Evolutionary conservation across 176 grass and related monocot species (phyloP), one percentile per base, ranked within the genome.

Genomic region (Aegilops umbellulata): DNA sequence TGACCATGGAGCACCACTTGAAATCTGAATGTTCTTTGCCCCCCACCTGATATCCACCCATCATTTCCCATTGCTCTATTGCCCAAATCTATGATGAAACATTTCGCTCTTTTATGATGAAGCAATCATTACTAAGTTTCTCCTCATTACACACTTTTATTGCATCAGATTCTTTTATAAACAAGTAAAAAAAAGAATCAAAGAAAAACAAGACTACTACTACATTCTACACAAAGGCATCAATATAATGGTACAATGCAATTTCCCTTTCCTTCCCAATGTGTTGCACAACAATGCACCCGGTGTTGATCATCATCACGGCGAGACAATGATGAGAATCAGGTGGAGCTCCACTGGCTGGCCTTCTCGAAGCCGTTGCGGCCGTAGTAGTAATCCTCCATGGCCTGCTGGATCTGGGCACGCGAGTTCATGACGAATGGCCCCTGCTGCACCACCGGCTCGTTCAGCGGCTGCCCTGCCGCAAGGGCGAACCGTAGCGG

Each of bases 341-440:
- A 89, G 4, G 71, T 7, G 3, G 88, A 86, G 39, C 71, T 86
- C 93, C 93, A 95, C 4, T 89, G 78, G 6, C 60, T 57, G 12
- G 95, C 92, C 76, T 55, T 95, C 86, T 97, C 95, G 24, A 97
- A 97, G 0, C 95, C 95, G 27, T 95, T 95, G 63, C 61, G 79
- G 19, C 89, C 86, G 6, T 84, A 79, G 61, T 93, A 87, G 86
- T 91, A 93, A 20, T 97, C 95, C 65, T 93, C 87, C 90, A 95
- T 95, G 51, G 95, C 91, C 44, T 91, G 84, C 82, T 78, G 82
- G 71, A 97, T 94, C 86, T 97, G 87, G n/a, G 90, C 89, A 16
- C 77, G 86, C 0, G 95, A 80, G 85, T 90, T 97, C 95, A 97
- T 97, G 8, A 97, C 92, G 19, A 97, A 97, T 0, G 95, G 95